Percentiles rank a stretch among this genome's conserved stretches.
phyloP scores from a whole-genome alignment of 164 flowering plant genomes.

The Aristolochia californica region DNA sequence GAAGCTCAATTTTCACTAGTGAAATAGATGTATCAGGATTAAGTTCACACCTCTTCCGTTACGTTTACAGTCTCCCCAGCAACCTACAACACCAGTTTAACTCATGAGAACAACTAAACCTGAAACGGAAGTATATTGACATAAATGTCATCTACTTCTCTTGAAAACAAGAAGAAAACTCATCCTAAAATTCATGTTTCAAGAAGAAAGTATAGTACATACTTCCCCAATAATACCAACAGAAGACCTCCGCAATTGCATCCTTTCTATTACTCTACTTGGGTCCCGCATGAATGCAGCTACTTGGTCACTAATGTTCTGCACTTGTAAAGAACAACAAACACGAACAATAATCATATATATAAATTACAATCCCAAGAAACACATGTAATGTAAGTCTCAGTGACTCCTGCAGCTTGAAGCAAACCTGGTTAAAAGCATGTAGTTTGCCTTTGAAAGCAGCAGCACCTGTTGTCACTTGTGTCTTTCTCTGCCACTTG shows the following conservation, averaged over 20 bases:
- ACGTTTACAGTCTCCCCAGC: conserved; percentile 12
- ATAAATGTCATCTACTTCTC: too few relatives aligned
- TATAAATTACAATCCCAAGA: too few relatives aligned
- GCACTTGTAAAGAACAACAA: conserved; percentile 8
- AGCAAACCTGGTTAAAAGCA: conserved; percentile 96
- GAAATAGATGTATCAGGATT: background rate
- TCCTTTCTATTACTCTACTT: conserved; percentile 75
- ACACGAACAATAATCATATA: background rate
- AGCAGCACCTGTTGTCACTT: conserved; percentile 87
- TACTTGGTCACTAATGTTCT: conserved; percentile 93
- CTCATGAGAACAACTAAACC: background rate
- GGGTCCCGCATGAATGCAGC: conserved; percentile 91
- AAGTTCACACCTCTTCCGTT: conserved; percentile 17
- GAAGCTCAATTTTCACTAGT: background rate
- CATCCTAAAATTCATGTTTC: background rate
- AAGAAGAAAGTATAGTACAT: conserved; percentile 16
- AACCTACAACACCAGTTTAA: conserved; percentile 27
- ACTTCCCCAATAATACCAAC: conserved; percentile 60
- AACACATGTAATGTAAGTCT: background rate
- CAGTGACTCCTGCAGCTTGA: conserved; percentile 7
- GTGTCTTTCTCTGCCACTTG: conserved; percentile 95
- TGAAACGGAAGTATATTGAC: too few relatives aligned
- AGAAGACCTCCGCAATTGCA: conserved; percentile 65
- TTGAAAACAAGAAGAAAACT: background rate
- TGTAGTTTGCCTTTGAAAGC: conserved; percentile 63